Conservation (phyloP, 129 eudicot genomes). For the Tagetes erecta region DNA sequence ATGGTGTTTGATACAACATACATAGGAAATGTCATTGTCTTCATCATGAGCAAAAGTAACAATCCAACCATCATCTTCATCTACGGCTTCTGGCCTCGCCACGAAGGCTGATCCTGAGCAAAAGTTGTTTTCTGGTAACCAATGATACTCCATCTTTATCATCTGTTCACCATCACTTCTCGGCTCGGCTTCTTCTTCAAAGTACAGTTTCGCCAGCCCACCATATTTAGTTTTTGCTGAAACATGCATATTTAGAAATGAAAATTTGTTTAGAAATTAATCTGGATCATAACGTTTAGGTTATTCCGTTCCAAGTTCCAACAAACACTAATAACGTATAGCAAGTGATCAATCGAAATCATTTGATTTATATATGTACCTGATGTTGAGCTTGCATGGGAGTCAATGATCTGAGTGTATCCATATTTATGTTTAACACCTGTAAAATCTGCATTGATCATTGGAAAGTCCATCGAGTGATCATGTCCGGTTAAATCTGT, state of each 20-base stretch:
- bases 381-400: slow-evolving; percentile 34
- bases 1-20: neutral
- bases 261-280: too few relatives aligned
- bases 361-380: neutral
- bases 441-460: slow-evolving; percentile 29
- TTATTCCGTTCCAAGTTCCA: too few relatives aligned
- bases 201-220: slow-evolving; percentile 54
- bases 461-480: slow-evolving; percentile 35
- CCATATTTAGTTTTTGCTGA: slow-evolving; percentile 49
- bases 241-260: neutral
- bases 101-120: slow-evolving; percentile 51
- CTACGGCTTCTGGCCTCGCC: slow-evolving; percentile 25
- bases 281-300: too few relatives aligned
- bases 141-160: slow-evolving; percentile 40
- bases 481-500: slow-evolving; percentile 29
- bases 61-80: slow-evolving; percentile 66
- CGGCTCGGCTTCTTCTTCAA: slow-evolving; percentile 33
- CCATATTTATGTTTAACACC: slow-evolving; percentile 34
- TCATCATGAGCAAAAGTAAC: slow-evolving; percentile 52
- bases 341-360: too few relatives aligned
- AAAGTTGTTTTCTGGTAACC: slow-evolving; percentile 43
- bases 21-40: slow-evolving; percentile 36
- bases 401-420: slow-evolving; percentile 29
- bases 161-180: neutral
- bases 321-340: too few relatives aligned